Base-by-base conservation (phyloP, 176 grass and related monocot genomes). In the Oryza meyeriana region DNA sequence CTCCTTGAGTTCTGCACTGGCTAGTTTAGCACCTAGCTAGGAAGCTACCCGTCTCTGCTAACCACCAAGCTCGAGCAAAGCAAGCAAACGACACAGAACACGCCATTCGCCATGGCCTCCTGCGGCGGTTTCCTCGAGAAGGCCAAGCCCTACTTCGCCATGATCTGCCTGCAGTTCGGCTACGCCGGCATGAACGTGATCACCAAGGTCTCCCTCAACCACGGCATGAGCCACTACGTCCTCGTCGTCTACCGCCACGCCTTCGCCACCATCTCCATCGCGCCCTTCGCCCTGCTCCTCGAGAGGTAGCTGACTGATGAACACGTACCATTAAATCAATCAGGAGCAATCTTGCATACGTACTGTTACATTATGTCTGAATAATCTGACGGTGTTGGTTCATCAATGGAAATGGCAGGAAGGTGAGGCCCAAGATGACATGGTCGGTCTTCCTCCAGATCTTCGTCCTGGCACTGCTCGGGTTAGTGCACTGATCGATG, bases 121-220 rank as follows among this genome's bases (percentile, higher is more conserved):
- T 75, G n/a, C 22, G 58, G 87, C 24, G 88, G 87, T 50, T 80
- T 89, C 74, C 91, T 93, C 47, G 87, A 87, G 84, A 87, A 45
- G 81, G 77, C 79, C 68, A 98, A 93, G 72, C 95, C 95, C 3
- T 98, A 98, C 88, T 80, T 92, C 79, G 92, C 95, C 78, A 98
- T 98, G 95, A 88, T 89, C 68, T 94, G 81, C 22, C 81, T 98
- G 64, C 95, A 98, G 66, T 98, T 98, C 69, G 95, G 95, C 42
- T 98, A 98, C 16, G 95, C 95, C 2, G 95, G 95, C 69, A 98
- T 98, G 95, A 98, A 98, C 87, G 87, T 98, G 13, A 88, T 98
- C 64, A 93, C 95, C 41, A 98, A 98, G 78, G 90, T 98, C 38
- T 94, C 95, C 25, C 92, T 98, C 72, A 94, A 94, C 75, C 83